phyloP scores from a whole-genome alignment of 129 eudicot genomes.

The Kitagawia praeruptora region DNA sequence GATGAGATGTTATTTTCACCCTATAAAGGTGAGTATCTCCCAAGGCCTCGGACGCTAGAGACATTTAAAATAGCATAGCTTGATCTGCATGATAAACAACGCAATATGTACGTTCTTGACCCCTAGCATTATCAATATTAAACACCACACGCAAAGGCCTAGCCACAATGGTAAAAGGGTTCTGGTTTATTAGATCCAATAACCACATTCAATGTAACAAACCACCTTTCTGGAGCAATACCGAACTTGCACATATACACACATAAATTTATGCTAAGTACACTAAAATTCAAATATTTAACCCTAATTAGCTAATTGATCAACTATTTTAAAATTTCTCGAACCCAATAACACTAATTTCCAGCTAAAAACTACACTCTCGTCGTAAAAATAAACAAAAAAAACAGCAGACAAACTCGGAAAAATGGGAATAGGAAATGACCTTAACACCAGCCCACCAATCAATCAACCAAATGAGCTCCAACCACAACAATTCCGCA shows the following conservation, averaged over 20 bases:
- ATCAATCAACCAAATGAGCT: slow-evolving; percentile 89
- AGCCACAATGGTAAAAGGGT: neutral
- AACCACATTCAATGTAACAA: neutral
- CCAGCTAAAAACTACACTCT: neutral
- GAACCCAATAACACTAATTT: neutral
- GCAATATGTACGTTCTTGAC: neutral
- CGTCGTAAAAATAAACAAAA: neutral
- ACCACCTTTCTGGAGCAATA: neutral
- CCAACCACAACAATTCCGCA: slow-evolving; percentile 81
- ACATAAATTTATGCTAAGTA: neutral
- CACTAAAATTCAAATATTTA: neutral
- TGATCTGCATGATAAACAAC: neutral
- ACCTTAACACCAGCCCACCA: slow-evolving; percentile 99
- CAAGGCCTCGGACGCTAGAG: too few species aligned
- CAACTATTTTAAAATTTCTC: neutral
- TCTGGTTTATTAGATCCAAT: neutral
- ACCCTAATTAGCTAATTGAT: neutral
- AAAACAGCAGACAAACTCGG: neutral
- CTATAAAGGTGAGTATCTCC: neutral
- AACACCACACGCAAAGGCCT: neutral
- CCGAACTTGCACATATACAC: neutral
- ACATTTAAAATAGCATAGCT: too few species aligned
- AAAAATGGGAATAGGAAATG: neutral
- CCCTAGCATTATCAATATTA: neutral
- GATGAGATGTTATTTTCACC: neutral